These are phyloP conservation scores for Rosa persica DNA, from an alignment of 306 rosid genomes.

Conservation along the genomic window DNA sequence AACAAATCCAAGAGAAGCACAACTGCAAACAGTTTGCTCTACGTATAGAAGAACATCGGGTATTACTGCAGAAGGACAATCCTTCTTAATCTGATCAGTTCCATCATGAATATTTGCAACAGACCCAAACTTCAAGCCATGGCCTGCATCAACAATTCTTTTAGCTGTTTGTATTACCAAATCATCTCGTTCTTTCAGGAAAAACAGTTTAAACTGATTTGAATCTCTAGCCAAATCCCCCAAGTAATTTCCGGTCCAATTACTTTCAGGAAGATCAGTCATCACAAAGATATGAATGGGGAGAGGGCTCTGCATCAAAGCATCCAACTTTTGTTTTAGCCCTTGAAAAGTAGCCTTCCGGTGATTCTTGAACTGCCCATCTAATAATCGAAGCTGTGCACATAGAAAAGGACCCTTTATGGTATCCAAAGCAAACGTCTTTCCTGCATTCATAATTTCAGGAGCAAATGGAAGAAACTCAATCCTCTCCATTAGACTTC, in stretches of 20 bases:
- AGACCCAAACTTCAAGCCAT: conserved; percentile 43
- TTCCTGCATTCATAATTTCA: conserved; percentile 59
- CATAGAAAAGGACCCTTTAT: conserved; percentile 73
- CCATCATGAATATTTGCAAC: conserved; percentile 29
- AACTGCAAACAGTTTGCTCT: conserved; percentile 79
- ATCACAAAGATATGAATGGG: conserved; percentile 68
- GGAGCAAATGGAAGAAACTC: conserved; percentile 68
- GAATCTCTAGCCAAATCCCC: conserved; percentile 57
- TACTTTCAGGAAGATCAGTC: conserved; percentile 84
- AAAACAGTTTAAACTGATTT: conserved; percentile 49
- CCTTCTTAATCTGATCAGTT: conserved; percentile 34
- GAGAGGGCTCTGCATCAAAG: conserved; percentile 44
- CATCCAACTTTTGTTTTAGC: conserved; percentile 53
- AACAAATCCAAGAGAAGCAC: conserved; percentile 83
- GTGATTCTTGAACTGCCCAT: conserved; percentile 95
- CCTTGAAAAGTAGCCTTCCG: conserved; percentile 63
- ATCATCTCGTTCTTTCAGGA: conserved; percentile 50
- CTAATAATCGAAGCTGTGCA: conserved; percentile 82
- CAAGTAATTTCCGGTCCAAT: conserved; percentile 74
- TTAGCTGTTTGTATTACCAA: conserved; percentile 48
- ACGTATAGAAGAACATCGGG: conserved; percentile 69
- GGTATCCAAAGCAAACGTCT: conserved; percentile 45
- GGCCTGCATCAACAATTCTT: conserved; percentile 50
- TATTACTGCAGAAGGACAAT: conserved; percentile 45
- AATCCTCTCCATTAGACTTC: conserved; percentile 49